Percentiles rank a stretch among this genome's conserved stretches.
phyloP scores from a whole-genome alignment of 2,329 filamentous ascomycete genomes.

The Fusarium sp. region DNA sequence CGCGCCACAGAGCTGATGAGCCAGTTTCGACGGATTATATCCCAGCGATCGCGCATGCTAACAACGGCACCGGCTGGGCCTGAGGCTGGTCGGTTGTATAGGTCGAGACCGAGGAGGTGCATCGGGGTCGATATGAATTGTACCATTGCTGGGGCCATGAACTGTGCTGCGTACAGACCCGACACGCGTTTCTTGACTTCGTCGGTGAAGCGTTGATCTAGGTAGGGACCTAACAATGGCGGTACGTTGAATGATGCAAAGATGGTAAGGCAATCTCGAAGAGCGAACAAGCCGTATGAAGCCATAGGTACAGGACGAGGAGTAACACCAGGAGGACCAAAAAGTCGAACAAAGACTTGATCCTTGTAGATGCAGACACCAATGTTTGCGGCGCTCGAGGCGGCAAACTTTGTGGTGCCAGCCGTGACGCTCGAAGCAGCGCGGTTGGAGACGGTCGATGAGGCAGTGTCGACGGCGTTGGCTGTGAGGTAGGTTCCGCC shows the following conservation, averaged over 20 bases:
- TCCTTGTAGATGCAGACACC: conserved; percentile 91
- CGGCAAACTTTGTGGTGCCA: conserved; percentile 83
- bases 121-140: conserved; percentile 86
- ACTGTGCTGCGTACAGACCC: conserved; percentile 78
- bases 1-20: conserved; percentile 77
- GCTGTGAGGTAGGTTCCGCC: conserved; percentile 90
- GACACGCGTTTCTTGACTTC: conserved; percentile 59
- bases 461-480: conserved; percentile 85
- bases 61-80: conserved; percentile 43
- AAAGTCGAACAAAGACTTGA: conserved; percentile 84
- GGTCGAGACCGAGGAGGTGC: conserved; percentile 85
- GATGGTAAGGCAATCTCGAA: conserved; percentile 88
- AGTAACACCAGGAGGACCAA: conserved; percentile 70
- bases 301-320: conserved; percentile 72
- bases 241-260: conserved; percentile 95
- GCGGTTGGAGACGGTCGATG: conserved; percentile 70
- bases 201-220: conserved; percentile 67
- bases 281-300: conserved; percentile 82
- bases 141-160: conserved; percentile 80
- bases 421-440: conserved; percentile 75
- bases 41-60: conserved; percentile 70
- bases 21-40: conserved; percentile 80
- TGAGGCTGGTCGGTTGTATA: conserved; percentile 78
- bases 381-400: conserved; percentile 86
- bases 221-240: conserved; percentile 76